Evolutionary conservation across 2,329 filamentous ascomycete species (phyloP).

Genomic region (Emmonsia crescens): DNA sequence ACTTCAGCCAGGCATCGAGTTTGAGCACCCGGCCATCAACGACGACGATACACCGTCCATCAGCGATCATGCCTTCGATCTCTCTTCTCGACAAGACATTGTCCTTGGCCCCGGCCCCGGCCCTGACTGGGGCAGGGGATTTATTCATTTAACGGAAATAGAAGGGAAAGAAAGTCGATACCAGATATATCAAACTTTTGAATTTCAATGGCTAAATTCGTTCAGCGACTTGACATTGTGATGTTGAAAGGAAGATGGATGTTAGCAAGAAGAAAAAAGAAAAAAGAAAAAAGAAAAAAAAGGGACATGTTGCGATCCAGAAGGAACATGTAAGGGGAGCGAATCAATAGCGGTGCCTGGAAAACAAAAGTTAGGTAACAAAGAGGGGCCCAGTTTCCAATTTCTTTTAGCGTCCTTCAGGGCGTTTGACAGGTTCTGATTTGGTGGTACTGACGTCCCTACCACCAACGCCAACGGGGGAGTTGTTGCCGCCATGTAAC

Average conservation of each 20-base stretch:
- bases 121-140: not conserved
- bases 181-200: not conserved
- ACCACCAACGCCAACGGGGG: not conserved
- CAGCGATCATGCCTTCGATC: conserved; percentile 72
- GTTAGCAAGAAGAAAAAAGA: not conserved
- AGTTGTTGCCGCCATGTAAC: not conserved
- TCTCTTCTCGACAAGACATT: conserved; percentile 49
- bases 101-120: conserved; percentile 26
- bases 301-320: not conserved
- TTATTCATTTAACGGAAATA: not conserved
- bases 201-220: not conserved
- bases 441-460: not conserved
- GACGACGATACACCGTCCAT: conserved; percentile 68
- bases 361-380: not conserved
- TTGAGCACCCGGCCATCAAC: conserved; percentile 71
- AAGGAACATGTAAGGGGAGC: not conserved
- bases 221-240: not conserved
- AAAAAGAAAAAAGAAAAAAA: not conserved
- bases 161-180: not conserved
- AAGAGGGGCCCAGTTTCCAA: not conserved
- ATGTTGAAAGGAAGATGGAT: not conserved
- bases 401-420: not conserved
- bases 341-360: not conserved
- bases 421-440: not conserved
- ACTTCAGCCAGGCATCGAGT: conserved; percentile 76